These are phyloP conservation scores for Heliamphora pulchella DNA, from an alignment of 179 eudicot genomes.

Conservation along the genomic window DNA sequence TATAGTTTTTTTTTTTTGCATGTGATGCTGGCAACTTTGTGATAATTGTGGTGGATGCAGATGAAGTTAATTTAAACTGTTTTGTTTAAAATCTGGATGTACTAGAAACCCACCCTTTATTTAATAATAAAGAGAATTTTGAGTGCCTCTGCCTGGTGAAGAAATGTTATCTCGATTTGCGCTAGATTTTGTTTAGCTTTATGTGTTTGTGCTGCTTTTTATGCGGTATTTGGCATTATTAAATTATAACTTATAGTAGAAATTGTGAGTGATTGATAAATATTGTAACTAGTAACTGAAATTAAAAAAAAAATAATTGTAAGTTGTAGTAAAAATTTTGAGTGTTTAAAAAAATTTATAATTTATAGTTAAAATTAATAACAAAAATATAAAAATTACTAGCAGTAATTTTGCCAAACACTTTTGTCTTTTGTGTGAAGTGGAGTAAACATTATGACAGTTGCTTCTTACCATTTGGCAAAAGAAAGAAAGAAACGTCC, in stretches of 20 bases:
- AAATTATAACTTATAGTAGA: too few species aligned
- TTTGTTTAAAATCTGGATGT: neutral
- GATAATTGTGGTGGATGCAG: slow-evolving; percentile 5
- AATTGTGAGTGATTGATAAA: too few species aligned
- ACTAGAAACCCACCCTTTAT: neutral
- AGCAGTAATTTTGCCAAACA: too few species aligned
- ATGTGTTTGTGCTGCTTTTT: too few species aligned
- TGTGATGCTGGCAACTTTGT: neutral
- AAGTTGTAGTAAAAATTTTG: too few species aligned
- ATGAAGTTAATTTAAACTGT: neutral
- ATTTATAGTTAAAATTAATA: too few species aligned
- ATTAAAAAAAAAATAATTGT: too few species aligned
- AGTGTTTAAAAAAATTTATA: too few species aligned
- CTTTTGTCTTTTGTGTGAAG: neutral
- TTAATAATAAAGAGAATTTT: slow-evolving; percentile 6
- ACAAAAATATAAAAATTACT: too few species aligned
- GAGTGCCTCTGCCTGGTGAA: neutral
- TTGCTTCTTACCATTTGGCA: neutral
- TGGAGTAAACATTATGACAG: neutral
- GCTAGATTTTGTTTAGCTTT: neutral
- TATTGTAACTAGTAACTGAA: too few species aligned
- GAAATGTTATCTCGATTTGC: neutral
- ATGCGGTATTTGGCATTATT: too few species aligned
- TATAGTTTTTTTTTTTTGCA: neutral
- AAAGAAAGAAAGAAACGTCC: neutral